Base-by-base conservation (phyloP, 2,329 filamentous ascomycete species). In the Apiospora hydei region DNA sequence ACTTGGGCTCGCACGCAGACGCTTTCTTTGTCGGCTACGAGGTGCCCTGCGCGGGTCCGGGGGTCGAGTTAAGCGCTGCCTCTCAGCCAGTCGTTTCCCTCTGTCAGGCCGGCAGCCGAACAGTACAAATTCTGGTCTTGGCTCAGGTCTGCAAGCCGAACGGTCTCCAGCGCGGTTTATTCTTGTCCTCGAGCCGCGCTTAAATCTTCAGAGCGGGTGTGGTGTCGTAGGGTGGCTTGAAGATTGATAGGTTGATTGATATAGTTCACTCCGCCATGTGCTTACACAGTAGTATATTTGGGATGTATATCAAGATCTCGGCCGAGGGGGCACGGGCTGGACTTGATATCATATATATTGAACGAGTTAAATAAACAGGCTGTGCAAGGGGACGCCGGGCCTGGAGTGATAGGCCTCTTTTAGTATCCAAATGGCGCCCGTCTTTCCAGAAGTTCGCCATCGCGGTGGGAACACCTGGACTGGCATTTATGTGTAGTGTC, bases 11-110 rank as follows among this genome's bases (percentile, higher is more conserved):
- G 61, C 72, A 71, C 72, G 75, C 69, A 72, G 72, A 73, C 49
- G 44, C 68, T 21, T 74, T 76, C 77, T 78, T 79, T 80, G 77
- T 77, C 71, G 72, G 72, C 67, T 71, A 70, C 30, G 51, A 66
- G 70, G 47, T 71, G 64, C 70, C 72, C 73, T 75, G 76, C 75
- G 76, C 77, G 76, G 74, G 76, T 73, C 49, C 71, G 70, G 43
- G 57, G 73, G 41, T 74, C 7, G 74, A 70, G 70, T 71, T 79
- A 80, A 78, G 77, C 78, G 78, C 78, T 69, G 71, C 73, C 70
- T 74, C 71, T 73, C 69, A 73, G 73, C 79, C 79, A 81, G 76
- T 80, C 73, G 72, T 77, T 78, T 71, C 74, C 24, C 72, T 71
- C 73, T 75, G 71, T 72, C 73, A 51, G n/a, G 67, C 71, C 57